Percentiles rank a stretch among this genome's conserved stretches.
These are phyloP conservation scores for Penicillium concentricum DNA, from an alignment of 2,329 filamentous ascomycete species.

Conservation along the genomic window DNA sequence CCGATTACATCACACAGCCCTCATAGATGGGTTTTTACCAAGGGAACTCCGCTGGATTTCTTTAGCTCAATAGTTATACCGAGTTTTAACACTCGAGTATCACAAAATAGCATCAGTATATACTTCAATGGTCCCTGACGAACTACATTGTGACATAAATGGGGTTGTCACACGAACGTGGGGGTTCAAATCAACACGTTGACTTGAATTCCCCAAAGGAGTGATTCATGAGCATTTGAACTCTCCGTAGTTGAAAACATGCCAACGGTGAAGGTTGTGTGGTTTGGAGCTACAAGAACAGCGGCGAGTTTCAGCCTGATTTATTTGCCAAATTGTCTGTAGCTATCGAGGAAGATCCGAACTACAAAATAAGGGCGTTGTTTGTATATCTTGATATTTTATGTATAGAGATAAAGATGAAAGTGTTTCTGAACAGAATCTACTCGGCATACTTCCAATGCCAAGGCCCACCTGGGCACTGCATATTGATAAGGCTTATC, in stretches of 20 bases:
- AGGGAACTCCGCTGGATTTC: background rate
- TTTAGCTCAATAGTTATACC: background rate
- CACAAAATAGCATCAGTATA: background rate
- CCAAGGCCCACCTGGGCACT: background rate
- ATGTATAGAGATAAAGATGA: background rate
- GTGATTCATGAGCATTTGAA: background rate
- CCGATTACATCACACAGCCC: background rate
- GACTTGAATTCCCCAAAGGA: background rate
- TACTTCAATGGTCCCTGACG: background rate
- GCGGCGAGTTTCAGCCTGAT: background rate
- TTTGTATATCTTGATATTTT: background rate
- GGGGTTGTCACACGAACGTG: background rate
- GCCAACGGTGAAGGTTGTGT: background rate
- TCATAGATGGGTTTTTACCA: background rate
- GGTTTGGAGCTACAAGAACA: background rate
- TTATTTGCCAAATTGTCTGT: background rate
- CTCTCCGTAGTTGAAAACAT: background rate
- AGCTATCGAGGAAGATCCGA: background rate
- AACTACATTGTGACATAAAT: background rate
- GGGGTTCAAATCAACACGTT: background rate
- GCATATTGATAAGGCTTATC: slow-evolving; percentile 17
- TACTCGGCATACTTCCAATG: background rate
- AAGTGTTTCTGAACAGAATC: background rate
- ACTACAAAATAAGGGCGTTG: background rate
- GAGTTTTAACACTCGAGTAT: background rate